Percentiles rank a stretch among this genome's conserved stretches.
These are phyloP conservation scores for Ceratobasidium sp. DNA, from an alignment of 1,284 basidiomycete genomes.

Conservation along the genomic window DNA sequence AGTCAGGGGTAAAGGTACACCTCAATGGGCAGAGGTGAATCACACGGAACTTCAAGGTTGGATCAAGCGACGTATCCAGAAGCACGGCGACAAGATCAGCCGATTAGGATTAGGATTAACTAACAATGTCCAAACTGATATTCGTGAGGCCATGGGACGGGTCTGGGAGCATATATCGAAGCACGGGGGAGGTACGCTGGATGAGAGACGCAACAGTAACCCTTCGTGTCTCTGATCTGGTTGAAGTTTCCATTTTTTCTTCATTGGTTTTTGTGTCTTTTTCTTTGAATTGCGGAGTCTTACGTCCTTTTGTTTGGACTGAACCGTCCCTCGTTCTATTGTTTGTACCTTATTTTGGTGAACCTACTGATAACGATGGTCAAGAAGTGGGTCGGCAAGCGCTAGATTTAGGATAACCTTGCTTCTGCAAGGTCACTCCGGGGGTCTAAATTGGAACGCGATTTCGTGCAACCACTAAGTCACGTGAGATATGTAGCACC, in stretches of 20 bases:
- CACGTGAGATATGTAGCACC: no score
- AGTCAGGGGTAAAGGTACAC: conserved; percentile 5
- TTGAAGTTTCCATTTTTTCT: neutral
- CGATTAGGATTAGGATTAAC: conserved; percentile 33
- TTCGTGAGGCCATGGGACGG: conserved; percentile 27
- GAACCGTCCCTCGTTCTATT: no score
- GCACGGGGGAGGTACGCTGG: neutral
- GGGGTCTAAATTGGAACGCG: no score
- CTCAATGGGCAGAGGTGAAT: conserved; percentile 32
- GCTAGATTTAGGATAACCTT: no score
- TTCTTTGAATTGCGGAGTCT: neutral
- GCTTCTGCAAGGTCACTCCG: no score
- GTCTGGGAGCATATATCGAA: conserved; percentile 37
- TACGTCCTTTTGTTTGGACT: neutral
- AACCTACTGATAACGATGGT: no score
- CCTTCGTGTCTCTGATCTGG: neutral
- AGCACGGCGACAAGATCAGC: conserved; percentile 35
- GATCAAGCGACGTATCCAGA: conserved; percentile 37
- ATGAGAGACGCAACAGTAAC: neutral
- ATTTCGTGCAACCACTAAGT: no score
- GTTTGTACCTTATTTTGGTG: no score
- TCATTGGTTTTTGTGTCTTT: neutral
- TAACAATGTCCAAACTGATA: conserved; percentile 25
- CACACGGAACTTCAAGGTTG: conserved; percentile 38
- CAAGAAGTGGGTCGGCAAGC: no score